phyloP scores from a whole-genome alignment of 257 asterid species.

The Leonotis leonurus region DNA sequence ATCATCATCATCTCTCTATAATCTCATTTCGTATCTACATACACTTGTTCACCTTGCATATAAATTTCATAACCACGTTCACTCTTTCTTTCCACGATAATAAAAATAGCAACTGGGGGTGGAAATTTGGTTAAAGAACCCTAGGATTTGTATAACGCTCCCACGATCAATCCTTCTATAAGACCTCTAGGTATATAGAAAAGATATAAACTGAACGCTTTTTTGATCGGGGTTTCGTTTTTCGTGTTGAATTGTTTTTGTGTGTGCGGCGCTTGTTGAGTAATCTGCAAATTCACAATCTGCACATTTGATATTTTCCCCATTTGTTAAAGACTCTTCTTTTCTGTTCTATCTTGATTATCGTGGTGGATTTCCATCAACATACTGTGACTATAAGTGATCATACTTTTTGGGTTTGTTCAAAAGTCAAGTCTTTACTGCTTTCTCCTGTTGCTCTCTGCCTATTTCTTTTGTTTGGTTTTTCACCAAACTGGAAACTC shows the following conservation, averaged over 20 bases:
- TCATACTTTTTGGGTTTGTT: conserved; percentile 8
- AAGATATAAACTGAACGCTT: background rate
- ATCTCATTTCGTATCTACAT: conserved; percentile 16
- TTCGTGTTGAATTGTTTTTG: background rate
- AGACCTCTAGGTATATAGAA: conserved; percentile 23
- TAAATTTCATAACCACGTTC: conserved; percentile 6
- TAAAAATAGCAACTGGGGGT: conserved; percentile 11
- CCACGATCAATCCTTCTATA: conserved; percentile 16
- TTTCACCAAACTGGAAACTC: background rate
- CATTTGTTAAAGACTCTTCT: background rate
- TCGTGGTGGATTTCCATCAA: conserved; percentile 12
- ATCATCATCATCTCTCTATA: conserved; percentile 16
- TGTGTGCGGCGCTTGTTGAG: background rate
- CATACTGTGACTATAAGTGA: conserved; percentile 5
- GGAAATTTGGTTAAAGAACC: conserved; percentile 19
- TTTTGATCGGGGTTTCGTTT: conserved; percentile 7
- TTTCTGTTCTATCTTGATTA: background rate
- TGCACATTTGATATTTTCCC: background rate
- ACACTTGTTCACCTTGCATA: conserved; percentile 13
- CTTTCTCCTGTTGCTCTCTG: background rate
- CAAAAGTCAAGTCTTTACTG: conserved; percentile 13
- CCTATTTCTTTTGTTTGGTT: background rate
- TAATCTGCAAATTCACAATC: background rate
- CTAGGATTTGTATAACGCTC: conserved; percentile 19
- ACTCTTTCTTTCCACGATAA: conserved; percentile 8